These are phyloP conservation scores for Stephania japonica DNA, from an alignment of 164 flowering plant species.

Conservation along the genomic window DNA sequence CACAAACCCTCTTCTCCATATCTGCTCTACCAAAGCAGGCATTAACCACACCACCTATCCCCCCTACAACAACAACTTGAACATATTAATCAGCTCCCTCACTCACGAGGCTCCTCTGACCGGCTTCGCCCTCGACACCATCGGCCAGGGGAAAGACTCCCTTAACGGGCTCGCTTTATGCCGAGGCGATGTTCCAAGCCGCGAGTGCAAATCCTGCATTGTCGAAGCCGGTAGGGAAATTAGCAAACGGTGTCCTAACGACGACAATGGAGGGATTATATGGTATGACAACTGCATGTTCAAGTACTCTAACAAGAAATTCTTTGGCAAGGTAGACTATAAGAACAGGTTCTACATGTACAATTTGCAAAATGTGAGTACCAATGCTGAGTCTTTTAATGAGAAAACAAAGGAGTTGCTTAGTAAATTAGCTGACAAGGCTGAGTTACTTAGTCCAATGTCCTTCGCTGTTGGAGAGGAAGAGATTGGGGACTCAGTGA, in stretches of 20 bases:
- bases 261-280: constrained; percentile 26
- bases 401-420: constrained; percentile 18
- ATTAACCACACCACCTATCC: constrained; percentile 15
- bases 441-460: background rate
- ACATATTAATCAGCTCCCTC: constrained; percentile 20
- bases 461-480: constrained; percentile 33
- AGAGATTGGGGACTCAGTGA: constrained; percentile 13
- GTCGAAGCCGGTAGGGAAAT: constrained; percentile 22
- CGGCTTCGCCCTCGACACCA: constrained; percentile 20
- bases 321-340: constrained; percentile 31
- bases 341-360: constrained; percentile 26
- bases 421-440: constrained; percentile 18
- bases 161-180: constrained; percentile 30
- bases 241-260: constrained; percentile 26
- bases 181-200: constrained; percentile 34
- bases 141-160: constrained; percentile 3
- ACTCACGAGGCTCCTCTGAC: constrained; percentile 20
- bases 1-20: constrained; percentile 19
- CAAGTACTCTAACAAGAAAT: constrained; percentile 28
- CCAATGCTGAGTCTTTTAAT: constrained; percentile 26
- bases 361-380: constrained; percentile 20
- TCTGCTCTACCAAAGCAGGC: constrained; percentile 14
- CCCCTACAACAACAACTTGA: constrained; percentile 21
- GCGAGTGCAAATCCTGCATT: constrained; percentile 33
- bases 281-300: constrained; percentile 46